phyloP scores from a whole-genome alignment of 2,329 filamentous ascomycete genomes.

The Dactylellina drechsleri region DNA sequence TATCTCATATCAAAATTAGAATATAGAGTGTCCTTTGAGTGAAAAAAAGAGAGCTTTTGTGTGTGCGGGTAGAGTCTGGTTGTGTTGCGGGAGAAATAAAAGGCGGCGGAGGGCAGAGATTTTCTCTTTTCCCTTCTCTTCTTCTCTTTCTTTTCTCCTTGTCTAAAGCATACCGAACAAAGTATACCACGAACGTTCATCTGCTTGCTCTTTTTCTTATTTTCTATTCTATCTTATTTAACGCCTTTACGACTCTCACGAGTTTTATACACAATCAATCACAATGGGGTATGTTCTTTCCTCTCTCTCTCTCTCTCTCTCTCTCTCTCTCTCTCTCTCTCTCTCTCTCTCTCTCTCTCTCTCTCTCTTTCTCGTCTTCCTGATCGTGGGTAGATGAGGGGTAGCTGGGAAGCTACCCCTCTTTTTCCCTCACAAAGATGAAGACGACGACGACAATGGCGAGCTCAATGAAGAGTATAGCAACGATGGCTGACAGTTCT shows the following conservation, averaged over 20 bases:
- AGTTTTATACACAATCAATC: slow-evolving; percentile 50
- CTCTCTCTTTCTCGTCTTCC: background rate
- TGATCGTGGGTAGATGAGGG: background rate
- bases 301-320: slow-evolving; percentile 10
- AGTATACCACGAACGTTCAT: slow-evolving; percentile 53
- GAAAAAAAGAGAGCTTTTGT: slow-evolving; percentile 13
- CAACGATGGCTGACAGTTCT: slow-evolving; percentile 24
- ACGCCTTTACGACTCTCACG: slow-evolving; percentile 27
- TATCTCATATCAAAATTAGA: background rate
- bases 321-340: background rate
- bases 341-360: slow-evolving; percentile 10
- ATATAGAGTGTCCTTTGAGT: slow-evolving; percentile 15
- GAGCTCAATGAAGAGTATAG: background rate
- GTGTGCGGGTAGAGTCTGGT: slow-evolving; percentile 10
- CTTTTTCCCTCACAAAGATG: background rate
- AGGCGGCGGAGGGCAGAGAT: slow-evolving; percentile 3
- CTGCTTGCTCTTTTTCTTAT: slow-evolving; percentile 39
- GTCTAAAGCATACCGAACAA: slow-evolving; percentile 55
- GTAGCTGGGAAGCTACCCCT: background rate
- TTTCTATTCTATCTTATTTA: slow-evolving; percentile 22
- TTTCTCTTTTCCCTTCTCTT: slow-evolving; percentile 19
- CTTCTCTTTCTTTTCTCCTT: slow-evolving; percentile 33
- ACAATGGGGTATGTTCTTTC: slow-evolving; percentile 62
- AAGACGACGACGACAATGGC: no score
- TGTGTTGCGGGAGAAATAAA: slow-evolving; percentile 21